Evolutionary conservation across 140 eudicot species (phyloP), one percentile per base, ranked within the genome.

Genomic region (Senecio squalidus): DNA sequence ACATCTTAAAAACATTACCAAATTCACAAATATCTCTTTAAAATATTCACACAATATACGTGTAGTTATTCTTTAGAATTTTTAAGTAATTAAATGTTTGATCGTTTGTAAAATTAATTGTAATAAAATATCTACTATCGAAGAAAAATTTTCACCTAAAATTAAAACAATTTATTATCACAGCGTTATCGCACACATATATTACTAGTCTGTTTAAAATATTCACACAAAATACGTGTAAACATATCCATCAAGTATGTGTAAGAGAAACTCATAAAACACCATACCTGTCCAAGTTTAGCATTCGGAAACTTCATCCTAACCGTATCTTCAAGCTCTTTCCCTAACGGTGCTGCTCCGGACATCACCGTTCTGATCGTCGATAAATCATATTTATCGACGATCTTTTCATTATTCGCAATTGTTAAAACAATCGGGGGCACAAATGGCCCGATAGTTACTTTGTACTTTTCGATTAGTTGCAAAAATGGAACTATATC

Each of bases 301-400:
- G 98, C 94, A 66, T 86, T 86, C 18, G 96, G 92, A 26, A 91
- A 78, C 75, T 91, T 91, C 3, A 73, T 76, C 55, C 96, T 64
- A 11, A 81, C 94, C 5, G 94, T 67, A 71, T 91, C 98, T 60
- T 91, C 98, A 23, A 91, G 82, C 61, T 91, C 98, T 57, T 81
- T 86, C n/a, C 98, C 98, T 30, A 91, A 66, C 25, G 98, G 98
- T 16, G 98, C 98, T 2, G 98, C 98, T 16, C 98, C 98, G 29
- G 98, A 91, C 86, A 83, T 74, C 17, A 91, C 88, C 38, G 78
- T 81, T 58, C 96, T 74, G 0, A 86, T 70, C 26, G 98, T 81
- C 13, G 89, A 74, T 31, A 91, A 10, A 46, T 91, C 98, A 44
- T 83, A 91, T 4, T 79, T 58, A 43, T 81, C 94, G 15, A 83